Evolutionary conservation across 495 filamentous ascomycete genomes (phyloP).

Genomic region (Aspergillus funiculosus): DNA sequence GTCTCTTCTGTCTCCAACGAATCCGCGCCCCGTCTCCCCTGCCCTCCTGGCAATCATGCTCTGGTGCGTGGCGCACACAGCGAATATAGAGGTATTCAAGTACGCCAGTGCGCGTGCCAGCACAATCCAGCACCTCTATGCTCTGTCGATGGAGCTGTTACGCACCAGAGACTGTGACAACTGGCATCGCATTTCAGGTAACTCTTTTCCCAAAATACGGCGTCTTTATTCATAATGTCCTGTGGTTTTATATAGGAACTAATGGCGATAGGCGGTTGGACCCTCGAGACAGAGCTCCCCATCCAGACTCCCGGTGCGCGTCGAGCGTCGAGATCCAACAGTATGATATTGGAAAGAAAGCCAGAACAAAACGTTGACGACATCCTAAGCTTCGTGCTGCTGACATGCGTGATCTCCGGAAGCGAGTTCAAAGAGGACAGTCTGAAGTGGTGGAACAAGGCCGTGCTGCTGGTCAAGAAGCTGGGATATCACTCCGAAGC

Average conservation of each 20-base stretch:
- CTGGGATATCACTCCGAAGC: conserved; percentile 8
- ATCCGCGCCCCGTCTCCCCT: conserved; percentile 30
- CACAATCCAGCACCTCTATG: conserved; percentile 26
- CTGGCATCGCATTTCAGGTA: not conserved
- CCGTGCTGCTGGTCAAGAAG: conserved; percentile 12
- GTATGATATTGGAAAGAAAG: not conserved
- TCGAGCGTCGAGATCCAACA: too few species aligned
- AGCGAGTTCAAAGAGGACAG: conserved; percentile 31
- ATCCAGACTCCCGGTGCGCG: too few species aligned
- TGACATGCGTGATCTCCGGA: conserved; percentile 26
- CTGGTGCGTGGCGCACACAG: conserved; percentile 37
- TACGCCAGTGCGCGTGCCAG: conserved; percentile 23
- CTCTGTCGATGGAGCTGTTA: conserved; percentile 23
- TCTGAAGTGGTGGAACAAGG: conserved; percentile 32
- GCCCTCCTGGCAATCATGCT: conserved; percentile 36
- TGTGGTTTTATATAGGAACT: too few species aligned
- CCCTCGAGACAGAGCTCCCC: too few species aligned
- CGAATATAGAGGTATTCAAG: conserved; percentile 28
- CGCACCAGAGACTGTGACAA: conserved; percentile 21
- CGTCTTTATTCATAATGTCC: too few species aligned
- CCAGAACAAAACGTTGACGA: conserved; percentile 13
- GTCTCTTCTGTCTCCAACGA: conserved; percentile 28
- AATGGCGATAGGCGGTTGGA: not conserved
- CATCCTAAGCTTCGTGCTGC: conserved; percentile 26
- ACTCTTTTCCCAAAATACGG: not conserved